Evolutionary conservation across 345 rosid genomes (phyloP), one percentile per base, ranked within the genome.

Genomic region (Boechera stricta): DNA sequence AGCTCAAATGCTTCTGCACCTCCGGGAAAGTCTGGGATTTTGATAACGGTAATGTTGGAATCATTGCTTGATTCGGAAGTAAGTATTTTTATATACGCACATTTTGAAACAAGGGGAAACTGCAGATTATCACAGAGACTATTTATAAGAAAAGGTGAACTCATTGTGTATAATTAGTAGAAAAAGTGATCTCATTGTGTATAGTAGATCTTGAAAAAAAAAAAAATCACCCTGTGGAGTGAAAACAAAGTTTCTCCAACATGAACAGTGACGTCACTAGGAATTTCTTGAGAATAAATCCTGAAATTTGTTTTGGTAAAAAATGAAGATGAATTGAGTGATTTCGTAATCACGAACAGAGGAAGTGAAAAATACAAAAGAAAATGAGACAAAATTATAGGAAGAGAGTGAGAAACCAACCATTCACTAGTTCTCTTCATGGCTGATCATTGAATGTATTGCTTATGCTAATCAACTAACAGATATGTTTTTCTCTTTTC

Each of bases 361-460:
- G 11, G 54, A 41, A 64, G 9, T 8, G 4, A 18, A 61, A 18
- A n/a, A 9, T 11, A 21, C 21, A 21, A 21, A 21, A 21, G 21
- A 21, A 21, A 21, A 21, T 21, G 21, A 21, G 21, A 21, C 21
- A 21, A 21, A 21, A 21, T 21, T 18, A 56, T 15, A 7, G 26
- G 7, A 44, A 33, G 8, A 66, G 44, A 72, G 69, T 52, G 49
- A 62, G 51, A 68, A 75, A 87, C 94, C 67, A 75, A 91, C 96
- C 98, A 91, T 76, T 90, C 95, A 71, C 88, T 89, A 64, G 98
- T 92, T 88, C 97, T 87, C 87, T 88, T 87, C 98, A 89, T 88
- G 71, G 87, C 97, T 76, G 86, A 67, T 7, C 13, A 45, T 31
- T 48, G 35, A 16, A 38, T 58, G 61, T 24, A 49, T 49, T 57